phyloP scores from a whole-genome alignment of 257 asterid species.

The Primulina huaijiensis region DNA sequence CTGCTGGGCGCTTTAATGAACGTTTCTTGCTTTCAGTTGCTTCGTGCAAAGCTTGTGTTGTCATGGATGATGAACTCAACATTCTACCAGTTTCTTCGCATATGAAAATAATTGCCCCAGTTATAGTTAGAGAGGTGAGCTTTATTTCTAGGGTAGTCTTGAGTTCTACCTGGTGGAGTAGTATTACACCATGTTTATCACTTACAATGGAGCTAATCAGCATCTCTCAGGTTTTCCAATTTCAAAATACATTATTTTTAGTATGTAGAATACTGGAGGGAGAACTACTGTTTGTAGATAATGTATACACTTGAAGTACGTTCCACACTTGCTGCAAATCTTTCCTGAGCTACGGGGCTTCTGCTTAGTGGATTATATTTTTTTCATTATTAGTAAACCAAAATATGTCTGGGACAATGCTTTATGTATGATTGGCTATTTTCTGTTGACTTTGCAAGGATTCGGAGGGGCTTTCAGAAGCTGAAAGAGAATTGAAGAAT shows the following conservation, averaged over 20 bases:
- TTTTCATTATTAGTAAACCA: conserved; percentile 2
- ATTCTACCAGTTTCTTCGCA: conserved; percentile 96
- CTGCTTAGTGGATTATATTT: background rate
- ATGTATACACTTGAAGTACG: background rate
- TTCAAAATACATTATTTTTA: background rate
- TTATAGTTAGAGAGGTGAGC: conserved; percentile 62
- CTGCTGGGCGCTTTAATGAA: conserved; percentile 87
- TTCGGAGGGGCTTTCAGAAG: conserved; percentile 77
- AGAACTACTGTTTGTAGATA: background rate
- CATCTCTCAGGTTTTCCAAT: background rate
- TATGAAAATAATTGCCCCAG: conserved; percentile 59
- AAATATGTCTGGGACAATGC: background rate
- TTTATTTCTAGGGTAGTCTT: conserved; percentile 10
- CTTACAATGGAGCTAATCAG: background rate
- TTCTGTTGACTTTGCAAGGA: conserved; percentile 45
- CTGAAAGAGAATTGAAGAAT: conserved; percentile 67
- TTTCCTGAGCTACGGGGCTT: conserved; percentile 5
- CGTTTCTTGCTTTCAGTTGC: conserved; percentile 93
- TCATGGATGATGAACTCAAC: conserved; percentile 94
- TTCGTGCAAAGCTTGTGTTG: conserved; percentile 85
- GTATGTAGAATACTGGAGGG: background rate
- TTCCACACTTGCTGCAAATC: background rate
- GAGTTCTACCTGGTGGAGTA: background rate
- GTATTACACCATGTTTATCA: conserved; percentile 16
- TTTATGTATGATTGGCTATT: conserved; percentile 22